Evolutionary conservation across 2,329 filamentous ascomycete species (phyloP), one percentile per base, ranked within the genome.

Genomic region (Gnomoniopsis sp.): DNA sequence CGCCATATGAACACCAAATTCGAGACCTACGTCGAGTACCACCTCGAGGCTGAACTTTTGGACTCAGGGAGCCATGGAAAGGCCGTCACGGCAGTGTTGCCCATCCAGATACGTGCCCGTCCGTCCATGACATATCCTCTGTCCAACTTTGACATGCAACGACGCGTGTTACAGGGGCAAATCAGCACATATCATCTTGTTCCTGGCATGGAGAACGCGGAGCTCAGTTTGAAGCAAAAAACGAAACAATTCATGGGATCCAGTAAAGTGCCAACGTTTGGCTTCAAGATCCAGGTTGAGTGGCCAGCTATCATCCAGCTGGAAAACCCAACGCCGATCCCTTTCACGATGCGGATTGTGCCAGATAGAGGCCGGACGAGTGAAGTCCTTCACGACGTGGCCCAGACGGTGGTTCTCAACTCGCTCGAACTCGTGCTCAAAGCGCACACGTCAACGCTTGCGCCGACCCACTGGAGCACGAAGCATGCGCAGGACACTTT

Each of bases 1-100:
- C 12, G 26, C 49, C 48, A 51, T 15, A 58, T 58, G 15, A 47
- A 41, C 22, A 62, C 59, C 3, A 54, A 30, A 2, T 63, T 63
- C 19, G 64, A 71, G 23, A 61, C 62, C 3, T 70, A 65, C 12
- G 69, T 73, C 21, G 71, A 77, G 49, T 76, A 76, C 47, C 68
- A 66, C 12, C 57, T 77, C 1, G 58, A 70, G 34, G 72, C 72
- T 0, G 57, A 61, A 2, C 41, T 75, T 3, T 1, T 22, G n/a
- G 49, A 17, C 3, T 63, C 60, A 41, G 51, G 47, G 38, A 61
- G 53, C 1, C 46, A 26, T 0, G 22, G 53, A 2, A 53, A 38
- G 1, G 30, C 7, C 2, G 47, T 15, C 3, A 47, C 65, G 8
- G 71, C 65, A 1, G 62, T 36, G 0, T 43, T 70, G 1, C 71